Conservation (phyloP, 371 early-diverging fungal species). For the Catenaria anguillulae region DNA sequence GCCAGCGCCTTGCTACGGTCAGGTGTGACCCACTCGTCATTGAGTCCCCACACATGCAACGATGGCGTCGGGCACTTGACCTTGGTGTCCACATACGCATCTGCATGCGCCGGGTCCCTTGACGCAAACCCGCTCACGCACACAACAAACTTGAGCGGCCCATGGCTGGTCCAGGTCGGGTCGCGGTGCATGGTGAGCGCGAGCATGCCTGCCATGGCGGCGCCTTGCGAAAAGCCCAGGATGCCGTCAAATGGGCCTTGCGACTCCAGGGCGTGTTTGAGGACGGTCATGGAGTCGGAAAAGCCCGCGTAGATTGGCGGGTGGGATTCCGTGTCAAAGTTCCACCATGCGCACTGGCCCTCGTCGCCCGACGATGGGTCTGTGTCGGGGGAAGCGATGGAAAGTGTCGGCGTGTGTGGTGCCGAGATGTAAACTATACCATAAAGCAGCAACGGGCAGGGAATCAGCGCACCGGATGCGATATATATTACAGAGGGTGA, state of each 20-base stretch:
- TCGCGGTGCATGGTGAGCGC: neutral
- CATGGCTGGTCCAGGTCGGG: neutral
- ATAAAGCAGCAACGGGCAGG: neutral
- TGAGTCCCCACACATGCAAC: neutral
- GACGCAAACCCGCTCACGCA: neutral
- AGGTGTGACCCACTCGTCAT: neutral
- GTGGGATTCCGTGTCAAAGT: constrained; percentile 18
- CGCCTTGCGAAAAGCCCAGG: constrained; percentile 38
- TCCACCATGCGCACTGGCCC: constrained; percentile 49
- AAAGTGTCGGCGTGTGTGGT: constrained; percentile 28
- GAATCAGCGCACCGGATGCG: neutral
- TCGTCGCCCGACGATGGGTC: constrained; percentile 30
- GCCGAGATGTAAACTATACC: constrained; percentile 42
- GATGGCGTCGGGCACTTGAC: neutral
- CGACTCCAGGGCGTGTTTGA: constrained; percentile 25
- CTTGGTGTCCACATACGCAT: neutral
- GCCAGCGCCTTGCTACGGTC: neutral
- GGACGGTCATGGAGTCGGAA: constrained; percentile 32
- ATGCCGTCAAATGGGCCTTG: constrained; percentile 35
- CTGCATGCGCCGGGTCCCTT: neutral
- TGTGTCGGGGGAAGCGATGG: constrained; percentile 26
- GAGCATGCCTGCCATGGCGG: neutral
- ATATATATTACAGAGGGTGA: neutral
- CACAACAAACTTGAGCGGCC: neutral
- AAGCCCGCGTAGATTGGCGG: constrained; percentile 36